Percentiles rank a stretch among this genome's conserved stretches.
These are phyloP conservation scores for Lichtheimia hyalospora DNA, from an alignment of 371 early-diverging fungal species.

Conservation along the genomic window DNA sequence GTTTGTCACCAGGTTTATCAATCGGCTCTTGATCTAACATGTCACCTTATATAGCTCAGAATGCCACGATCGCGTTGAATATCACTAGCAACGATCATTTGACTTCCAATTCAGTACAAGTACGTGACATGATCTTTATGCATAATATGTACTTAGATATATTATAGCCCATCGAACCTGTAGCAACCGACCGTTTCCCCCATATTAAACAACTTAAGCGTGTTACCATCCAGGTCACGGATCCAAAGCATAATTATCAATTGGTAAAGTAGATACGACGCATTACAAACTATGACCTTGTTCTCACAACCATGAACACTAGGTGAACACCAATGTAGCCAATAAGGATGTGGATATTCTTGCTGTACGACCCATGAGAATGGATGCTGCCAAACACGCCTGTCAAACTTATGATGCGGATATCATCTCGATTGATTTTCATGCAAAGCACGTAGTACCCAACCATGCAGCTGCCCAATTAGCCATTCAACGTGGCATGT, in stretches of 20 bases:
- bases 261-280: slow-evolving; percentile 39
- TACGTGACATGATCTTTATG: slow-evolving; percentile 15
- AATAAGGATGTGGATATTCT: slow-evolving; percentile 75
- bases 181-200: slow-evolving; percentile 33
- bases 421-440: slow-evolving; percentile 86
- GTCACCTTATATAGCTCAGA: slow-evolving; percentile 55
- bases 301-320: background rate
- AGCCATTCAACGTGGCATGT: slow-evolving; percentile 76
- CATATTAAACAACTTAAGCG: slow-evolving; percentile 58
- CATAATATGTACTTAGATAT: background rate
- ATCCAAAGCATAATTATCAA: slow-evolving; percentile 63
- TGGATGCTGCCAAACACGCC: slow-evolving; percentile 78
- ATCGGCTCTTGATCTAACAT: background rate
- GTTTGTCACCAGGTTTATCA: background rate
- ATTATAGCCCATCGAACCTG: slow-evolving; percentile 41
- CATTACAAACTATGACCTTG: background rate
- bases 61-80: slow-evolving; percentile 76
- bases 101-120: slow-evolving; percentile 53
- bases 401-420: slow-evolving; percentile 83
- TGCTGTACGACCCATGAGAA: slow-evolving; percentile 78
- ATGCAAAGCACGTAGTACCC: slow-evolving; percentile 30
- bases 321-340: slow-evolving; percentile 52
- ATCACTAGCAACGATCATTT: slow-evolving; percentile 43
- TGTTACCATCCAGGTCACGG: slow-evolving; percentile 63
- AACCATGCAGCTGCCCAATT: slow-evolving; percentile 75